Evolutionary conservation across 306 rosid species (phyloP), one percentile per base, ranked within the genome.

Genomic region (Dalbergia cochinchinensis): DNA sequence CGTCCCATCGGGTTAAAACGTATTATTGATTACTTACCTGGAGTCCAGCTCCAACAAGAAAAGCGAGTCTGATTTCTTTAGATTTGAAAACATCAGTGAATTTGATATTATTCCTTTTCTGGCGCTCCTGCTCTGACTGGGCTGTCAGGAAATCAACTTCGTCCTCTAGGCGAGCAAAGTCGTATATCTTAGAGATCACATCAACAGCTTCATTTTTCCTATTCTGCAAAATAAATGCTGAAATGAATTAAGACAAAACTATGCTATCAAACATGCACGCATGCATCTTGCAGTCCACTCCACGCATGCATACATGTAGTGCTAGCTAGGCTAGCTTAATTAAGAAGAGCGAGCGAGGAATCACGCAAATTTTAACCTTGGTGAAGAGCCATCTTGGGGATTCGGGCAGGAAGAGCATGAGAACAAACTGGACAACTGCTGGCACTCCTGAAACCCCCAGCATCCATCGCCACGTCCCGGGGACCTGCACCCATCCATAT

Each of bases 331-430:
- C 26, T 22, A 22, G 26, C 26, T 22, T 22, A 22, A 22, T 22
- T 22, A 22, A 22, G 26, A 22, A 22, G 26, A 22, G 26, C 26
- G 26, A 1, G 26, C 26, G 26, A 22, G 26, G 1, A 22, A 22
- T 22, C 26, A 22, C 26, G 26, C 26, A 22, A 22, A 22, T 22
- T 22, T 0, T 44, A 7, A 90, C 98, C 92, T 89, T 88, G 78
- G 87, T 87, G 82, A 91, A 89, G 74, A 94, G 98, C 98, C 98
- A 94, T 74, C 94, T 84, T 1, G 98, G 98, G 61, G 98, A 94
- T 81, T 94, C 97, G n/a, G n/a, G n/a, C n/a, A n/a, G n/a, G n/a
- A n/a, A n/a, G n/a, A n/a, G n/a, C n/a, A n/a, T n/a, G n/a, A n/a
- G n/a, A n/a, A n/a, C n/a, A n/a, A n/a, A n/a, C n/a, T n/a, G n/a